Base-by-base conservation (phyloP, 192 early-diverging fungal species). In the Podochytrium sp. region DNA sequence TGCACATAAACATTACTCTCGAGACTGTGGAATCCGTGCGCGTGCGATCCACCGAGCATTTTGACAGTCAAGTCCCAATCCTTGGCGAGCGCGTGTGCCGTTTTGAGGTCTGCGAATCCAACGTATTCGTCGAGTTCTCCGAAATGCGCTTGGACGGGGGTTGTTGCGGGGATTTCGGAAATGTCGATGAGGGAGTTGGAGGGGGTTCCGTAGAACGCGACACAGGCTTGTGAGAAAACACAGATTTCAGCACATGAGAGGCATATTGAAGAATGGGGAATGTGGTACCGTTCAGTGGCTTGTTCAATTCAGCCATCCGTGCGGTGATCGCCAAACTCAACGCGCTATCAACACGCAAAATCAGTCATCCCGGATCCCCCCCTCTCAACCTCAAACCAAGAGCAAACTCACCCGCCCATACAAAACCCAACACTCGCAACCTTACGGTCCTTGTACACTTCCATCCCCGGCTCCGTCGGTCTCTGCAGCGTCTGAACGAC, bases 351-450 rank as follows among this genome's bases (percentile, higher is more conserved):
- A 61, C 59, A 3, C 25, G 6, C 3, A 12, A 6, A 61, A 34
- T 33, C 20, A 61, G 59, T 10, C 3, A n/a, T 12, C 12, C 12
- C n/a, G 38, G 33, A 34, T 61, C 32, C 6, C 38, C 38, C 25
- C 59, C 16, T 33, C 35, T 5, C 6, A 5, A 40, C 5, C 5
- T 33, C 59, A 14, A 12, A 49, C 12, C 12, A 49, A n/a, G 47
- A 49, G 39, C 29, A 41, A 64, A 57, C 32, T 60, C 23, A 55
- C 67, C 84, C 84, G 43, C 84, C 84, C 81, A 85, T 85, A 64
- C 82, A 85, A 71, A 85, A 85, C 27, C 84, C 84, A 25, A 83
- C 60, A 7, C 78, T 60, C 0, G 77, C 84, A 37, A 85, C 76
- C 55, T 83, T 77, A 25, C 82, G 62, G 66, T 76, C 55, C 37